A percentile compares a stretch with the other conserved stretches of the same genome.
Conservation (phyloP, 1,284 basidiomycete species). For the Malassezia cuniculi region DNA sequence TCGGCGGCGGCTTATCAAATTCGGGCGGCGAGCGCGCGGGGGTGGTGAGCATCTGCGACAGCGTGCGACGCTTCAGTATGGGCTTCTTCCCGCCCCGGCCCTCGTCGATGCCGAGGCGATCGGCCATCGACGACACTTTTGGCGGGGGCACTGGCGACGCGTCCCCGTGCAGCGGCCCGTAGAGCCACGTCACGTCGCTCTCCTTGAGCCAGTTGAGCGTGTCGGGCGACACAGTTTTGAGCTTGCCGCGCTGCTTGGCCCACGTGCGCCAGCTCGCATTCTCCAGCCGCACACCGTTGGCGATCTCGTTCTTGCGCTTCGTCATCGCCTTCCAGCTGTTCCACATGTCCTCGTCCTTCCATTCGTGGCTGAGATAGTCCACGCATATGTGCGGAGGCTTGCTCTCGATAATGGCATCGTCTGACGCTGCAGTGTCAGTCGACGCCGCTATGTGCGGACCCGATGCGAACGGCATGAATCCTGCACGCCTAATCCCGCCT, state of each 20-base stretch:
- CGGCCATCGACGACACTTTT: slow-evolving; percentile 50
- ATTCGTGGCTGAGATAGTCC: slow-evolving; percentile 70
- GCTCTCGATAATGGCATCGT: slow-evolving; percentile 41
- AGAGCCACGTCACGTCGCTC: slow-evolving; percentile 97
- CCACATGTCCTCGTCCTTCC: slow-evolving; percentile 98
- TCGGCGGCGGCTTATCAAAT: too few relatives aligned
- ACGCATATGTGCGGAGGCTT: slow-evolving; percentile 52
- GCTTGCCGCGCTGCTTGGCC: slow-evolving; percentile 96
- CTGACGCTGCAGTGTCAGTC: slow-evolving; percentile 34
- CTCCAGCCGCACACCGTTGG: slow-evolving; percentile 85
- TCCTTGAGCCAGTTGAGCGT: slow-evolving; percentile 99
- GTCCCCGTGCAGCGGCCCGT: slow-evolving; percentile 70
- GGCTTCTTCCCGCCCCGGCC: slow-evolving; percentile 53
- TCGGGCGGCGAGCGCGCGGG: too few relatives aligned
- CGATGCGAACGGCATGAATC: slow-evolving; percentile 45
- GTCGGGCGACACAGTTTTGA: slow-evolving; percentile 88
- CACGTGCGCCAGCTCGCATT: slow-evolving; percentile 97
- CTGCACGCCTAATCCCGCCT: too few relatives aligned
- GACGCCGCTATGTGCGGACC: slow-evolving; percentile 39
- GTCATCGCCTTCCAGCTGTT: slow-evolving; percentile 97
- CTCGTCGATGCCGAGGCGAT: slow-evolving; percentile 50
- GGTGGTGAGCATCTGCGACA: slow-evolving; percentile 67
- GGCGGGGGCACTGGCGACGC: slow-evolving; percentile 54
- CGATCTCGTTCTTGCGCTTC: slow-evolving; percentile 91
- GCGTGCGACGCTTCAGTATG: slow-evolving; percentile 88